Percentiles rank a stretch among this genome's conserved stretches.
These are phyloP conservation scores for Aspergillus hiratsukae DNA, from an alignment of 2,329 filamentous ascomycete genomes.

Conservation along the genomic window DNA sequence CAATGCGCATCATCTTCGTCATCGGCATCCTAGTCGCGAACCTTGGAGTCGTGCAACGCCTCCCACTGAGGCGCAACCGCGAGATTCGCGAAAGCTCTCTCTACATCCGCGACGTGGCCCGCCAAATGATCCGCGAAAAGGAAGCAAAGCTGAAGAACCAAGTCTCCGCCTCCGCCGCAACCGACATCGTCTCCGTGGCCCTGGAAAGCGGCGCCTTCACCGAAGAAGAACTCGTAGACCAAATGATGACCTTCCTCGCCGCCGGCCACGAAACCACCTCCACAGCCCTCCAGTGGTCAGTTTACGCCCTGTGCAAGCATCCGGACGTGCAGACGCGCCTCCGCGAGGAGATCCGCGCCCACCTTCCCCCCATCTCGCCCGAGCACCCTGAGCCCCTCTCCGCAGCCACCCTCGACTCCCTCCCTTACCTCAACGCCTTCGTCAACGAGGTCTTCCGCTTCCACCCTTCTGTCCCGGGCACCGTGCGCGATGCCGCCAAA, in stretches of 20 bases:
- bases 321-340: constrained; percentile 63
- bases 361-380: constrained; percentile 52
- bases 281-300: constrained; percentile 68
- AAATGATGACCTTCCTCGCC: constrained; percentile 85
- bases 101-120: constrained; percentile 62
- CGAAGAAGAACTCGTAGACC: constrained; percentile 77
- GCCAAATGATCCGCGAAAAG: constrained; percentile 67
- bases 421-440: constrained; percentile 77
- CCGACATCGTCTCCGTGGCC: constrained; percentile 78
- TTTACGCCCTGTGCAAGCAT: constrained; percentile 64
- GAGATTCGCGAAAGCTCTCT: constrained; percentile 54
- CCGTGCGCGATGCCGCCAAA: constrained; percentile 59
- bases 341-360: constrained; percentile 61
- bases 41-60: constrained; percentile 48
- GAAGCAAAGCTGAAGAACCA: constrained; percentile 47
- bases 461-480: constrained; percentile 66
- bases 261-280: constrained; percentile 80
- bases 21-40: constrained; percentile 55
- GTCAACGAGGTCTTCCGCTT: constrained; percentile 73
- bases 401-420: constrained; percentile 57
- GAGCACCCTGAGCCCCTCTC: constrained; percentile 63
- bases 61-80: constrained; percentile 70
- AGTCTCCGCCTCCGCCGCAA: constrained; percentile 33
- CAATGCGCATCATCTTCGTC: constrained; percentile 50
- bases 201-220: constrained; percentile 69